Base-by-base conservation (phyloP, 768 basidiomycete genomes). In the Kwoniella bestiolae region DNA sequence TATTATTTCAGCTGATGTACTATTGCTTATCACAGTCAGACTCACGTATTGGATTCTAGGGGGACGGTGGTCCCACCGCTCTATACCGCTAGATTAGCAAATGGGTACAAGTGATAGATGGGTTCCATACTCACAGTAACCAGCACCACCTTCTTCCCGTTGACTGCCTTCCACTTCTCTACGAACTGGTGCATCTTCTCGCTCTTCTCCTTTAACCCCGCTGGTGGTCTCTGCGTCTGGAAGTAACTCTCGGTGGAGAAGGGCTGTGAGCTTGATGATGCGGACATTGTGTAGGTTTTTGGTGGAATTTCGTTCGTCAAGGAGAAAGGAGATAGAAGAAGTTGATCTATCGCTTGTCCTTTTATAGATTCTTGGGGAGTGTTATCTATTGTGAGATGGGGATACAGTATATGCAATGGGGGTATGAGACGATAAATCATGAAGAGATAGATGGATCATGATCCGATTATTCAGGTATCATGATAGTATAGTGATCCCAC, bases 61-160 rank as follows among this genome's bases (percentile, higher is more conserved):
- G 95, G 95, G 6, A 98, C 95, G 1, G 94, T 98, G 18, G 96
- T 99, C 65, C 96, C 95, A 60, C 95, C 96, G 79, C 94, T 97
- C 96, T 98, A 7, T 25, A 47, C 12, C 5, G 12, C 12, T 14
- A 14, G 12, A 41, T 41, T 18, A 41, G 38, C 18, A n/a, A n/a
- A n/a, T n/a, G n/a, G n/a, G n/a, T n/a, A n/a, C n/a, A n/a, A n/a
- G n/a, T n/a, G n/a, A n/a, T n/a, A n/a, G n/a, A n/a, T n/a, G n/a
- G n/a, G n/a, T n/a, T n/a, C n/a, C n/a, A 38, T 6, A 23, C 91
- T 82, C 79, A 97, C 94, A 68, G 96, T 99, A 52, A 99, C 92
- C 50, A 99, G 85, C 8, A 95, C 96, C 41, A 99, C 91, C 67
- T 87, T 88, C 68, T 88, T 86, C 25, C 88, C 87, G 28, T 85